phyloP scores from a whole-genome alignment of 345 rosid genomes.

The Theobroma cacao region DNA sequence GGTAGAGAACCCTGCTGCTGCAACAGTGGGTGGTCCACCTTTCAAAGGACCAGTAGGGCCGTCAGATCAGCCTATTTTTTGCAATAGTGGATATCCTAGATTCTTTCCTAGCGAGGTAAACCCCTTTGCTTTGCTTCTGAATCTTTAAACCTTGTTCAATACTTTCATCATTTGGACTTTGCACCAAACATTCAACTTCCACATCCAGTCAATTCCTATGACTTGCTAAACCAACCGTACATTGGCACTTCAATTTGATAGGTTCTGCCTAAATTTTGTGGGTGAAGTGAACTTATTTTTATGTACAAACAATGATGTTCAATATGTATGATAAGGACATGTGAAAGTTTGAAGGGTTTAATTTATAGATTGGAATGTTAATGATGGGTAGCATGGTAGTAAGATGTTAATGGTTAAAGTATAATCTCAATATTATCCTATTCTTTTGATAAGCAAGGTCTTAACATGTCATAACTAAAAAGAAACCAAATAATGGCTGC shows the following conservation, averaged over 20 bases:
- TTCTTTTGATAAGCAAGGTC: neutral
- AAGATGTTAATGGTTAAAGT: neutral
- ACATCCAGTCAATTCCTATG: neutral
- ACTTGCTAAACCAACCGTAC: neutral
- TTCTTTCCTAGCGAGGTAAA: conserved; percentile 62
- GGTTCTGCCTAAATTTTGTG: neutral
- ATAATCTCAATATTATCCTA: neutral
- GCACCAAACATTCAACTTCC: no score
- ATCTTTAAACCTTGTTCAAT: neutral
- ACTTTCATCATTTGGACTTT: neutral
- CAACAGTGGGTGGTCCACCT: conserved; percentile 37
- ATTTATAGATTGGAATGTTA: neutral
- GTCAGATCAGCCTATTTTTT: conserved; percentile 49
- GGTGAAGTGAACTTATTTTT: neutral
- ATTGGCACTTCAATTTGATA: neutral
- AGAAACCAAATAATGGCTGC: neutral
- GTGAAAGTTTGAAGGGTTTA: neutral
- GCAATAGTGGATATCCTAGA: conserved; percentile 39
- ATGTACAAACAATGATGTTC: neutral
- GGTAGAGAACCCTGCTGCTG: conserved; percentile 42
- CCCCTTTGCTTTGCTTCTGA: neutral
- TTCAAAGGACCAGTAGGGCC: conserved; percentile 47
- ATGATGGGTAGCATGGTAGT: neutral
- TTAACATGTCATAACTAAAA: neutral
- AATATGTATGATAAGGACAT: neutral